Base-by-base conservation (phyloP, 1,284 basidiomycete species). In the Fomitiporia mediterranea region DNA sequence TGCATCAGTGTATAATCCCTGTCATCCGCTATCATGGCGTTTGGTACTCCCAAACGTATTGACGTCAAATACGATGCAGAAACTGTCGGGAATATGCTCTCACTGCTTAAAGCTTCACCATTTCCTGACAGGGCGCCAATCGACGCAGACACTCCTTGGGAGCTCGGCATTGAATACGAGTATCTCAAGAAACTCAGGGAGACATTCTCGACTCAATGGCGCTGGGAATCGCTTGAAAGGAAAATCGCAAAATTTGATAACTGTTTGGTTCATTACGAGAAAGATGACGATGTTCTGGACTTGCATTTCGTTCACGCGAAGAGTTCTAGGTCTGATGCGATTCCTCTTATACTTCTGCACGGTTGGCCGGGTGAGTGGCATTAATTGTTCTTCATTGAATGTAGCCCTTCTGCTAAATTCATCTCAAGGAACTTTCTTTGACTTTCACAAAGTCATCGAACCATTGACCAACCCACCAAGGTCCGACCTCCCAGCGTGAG, bases 361-460 rank as follows among this genome's bases (percentile, higher is more conserved):
- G 65, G 65, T 17, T 66, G 65, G 64, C 63, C 63, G 17, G 62
- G 62, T 58, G 23, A 17, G 48, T 51, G 5, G 28, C 27, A 9
- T 13, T n/a, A 42, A 3, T 49, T 23, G 3, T 17, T 3, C 4
- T n/a, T 25, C 21, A 25, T 49, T 27, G 1, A 3, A 9, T 17
- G 35, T 25, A 4, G 28, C 43, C 32, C 40, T 11, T 30, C 34
- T 32, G 11, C 11, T 7, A 13, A 40, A 42, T 1, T n/a, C n/a
- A n/a, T n/a, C n/a, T n/a, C n/a, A 47, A 59, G 64, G 65, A n/a
- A 63, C 60, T 0, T 63, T 65, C 54, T 65, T 57, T 47, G 65
- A 66, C 51, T 66, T 65, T 39, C 61, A 64, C 43, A 66, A 65
- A 42, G 62, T 65, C 5, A 60, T 65, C 25, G 55, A 60, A 2